Evolutionary conservation across 441 rosid genomes (phyloP), one percentile per base, ranked within the genome.

Genomic region (Aleurites moluccanus): DNA sequence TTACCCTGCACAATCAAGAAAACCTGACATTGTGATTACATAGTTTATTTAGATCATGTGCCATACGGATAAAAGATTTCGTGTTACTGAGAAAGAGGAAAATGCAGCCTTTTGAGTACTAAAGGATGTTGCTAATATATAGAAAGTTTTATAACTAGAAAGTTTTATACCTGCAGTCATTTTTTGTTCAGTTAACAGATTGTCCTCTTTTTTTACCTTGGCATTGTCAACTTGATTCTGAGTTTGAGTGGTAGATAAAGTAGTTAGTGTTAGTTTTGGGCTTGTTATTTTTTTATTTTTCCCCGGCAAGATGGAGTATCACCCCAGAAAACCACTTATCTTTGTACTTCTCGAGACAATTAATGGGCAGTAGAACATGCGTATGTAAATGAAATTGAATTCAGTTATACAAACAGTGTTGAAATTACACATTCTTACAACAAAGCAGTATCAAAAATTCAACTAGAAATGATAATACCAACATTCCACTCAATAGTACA

Each of bases 1-100:
- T 75, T 68, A 20, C 18, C 13, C 4, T 40, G 8, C 64, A 30
- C 20, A 8, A 44, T 0, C 13, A 25, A 67, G 55, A 15, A 55
- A 67, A 40, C 8, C 45, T 42, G 50, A 52, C 44, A n/a, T 20
- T 27, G 15, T 23, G 7, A 38, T 70, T 73, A 10, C 49, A 35
- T 10, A 50, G 21, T 50, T 62, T 73, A 33, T 63, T n/a, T 71
- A 20, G 45, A 62, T 15, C 60, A 40, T 47, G 35, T 60, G 38
- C 30, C 33, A 25, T 10, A 33, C 4, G 10, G 69, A 13, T 65
- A 64, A 64, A 40, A 64, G 49, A 40, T 16, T 66, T 44, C 55
- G 45, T 23, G 35, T 66, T 44, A 38, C 16, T 57, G 33, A 23
- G 62, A 57, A 10, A 57, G 33, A 10, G 30, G 30, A 57, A 57